These are phyloP conservation scores for Rosa lucieae DNA, from an alignment of 306 rosid species.

Conservation along the genomic window DNA sequence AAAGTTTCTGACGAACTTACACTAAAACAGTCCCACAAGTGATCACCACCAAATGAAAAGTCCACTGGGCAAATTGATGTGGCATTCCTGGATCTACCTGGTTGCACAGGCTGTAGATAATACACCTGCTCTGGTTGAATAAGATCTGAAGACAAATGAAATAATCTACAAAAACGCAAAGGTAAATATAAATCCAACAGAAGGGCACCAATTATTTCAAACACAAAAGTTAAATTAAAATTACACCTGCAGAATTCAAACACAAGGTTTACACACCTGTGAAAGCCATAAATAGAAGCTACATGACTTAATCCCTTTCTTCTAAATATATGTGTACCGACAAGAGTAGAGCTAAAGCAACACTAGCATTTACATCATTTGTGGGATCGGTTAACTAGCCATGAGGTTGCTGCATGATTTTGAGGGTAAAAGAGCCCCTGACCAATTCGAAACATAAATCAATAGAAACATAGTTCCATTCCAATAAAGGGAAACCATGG, in stretches of 20 bases:
- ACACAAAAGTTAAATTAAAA: background rate
- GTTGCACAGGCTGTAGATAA: constrained; percentile 80
- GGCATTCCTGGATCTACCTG: constrained; percentile 75
- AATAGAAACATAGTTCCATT: no score
- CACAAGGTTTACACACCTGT: background rate
- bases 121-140: constrained; percentile 94
- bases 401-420: no score
- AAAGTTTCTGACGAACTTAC: constrained; percentile 54
- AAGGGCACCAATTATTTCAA: background rate
- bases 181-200: constrained; percentile 3
- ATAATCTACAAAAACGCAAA: constrained; percentile 59
- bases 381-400: no score
- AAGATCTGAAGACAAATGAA: constrained; percentile 74
- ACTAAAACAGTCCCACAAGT: constrained; percentile 92
- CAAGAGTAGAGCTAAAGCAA: no score
- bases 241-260: background rate
- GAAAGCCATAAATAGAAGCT: background rate
- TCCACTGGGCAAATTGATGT: constrained; percentile 86
- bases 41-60: constrained; percentile 93
- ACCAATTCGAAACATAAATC: no score
- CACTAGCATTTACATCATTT: no score
- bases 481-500: no score
- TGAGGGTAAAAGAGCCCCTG: no score
- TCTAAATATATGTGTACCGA: background rate
- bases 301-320: background rate